phyloP scores from a whole-genome alignment of 108 stramenopile species.

The Chaetoceros muelleri region DNA sequence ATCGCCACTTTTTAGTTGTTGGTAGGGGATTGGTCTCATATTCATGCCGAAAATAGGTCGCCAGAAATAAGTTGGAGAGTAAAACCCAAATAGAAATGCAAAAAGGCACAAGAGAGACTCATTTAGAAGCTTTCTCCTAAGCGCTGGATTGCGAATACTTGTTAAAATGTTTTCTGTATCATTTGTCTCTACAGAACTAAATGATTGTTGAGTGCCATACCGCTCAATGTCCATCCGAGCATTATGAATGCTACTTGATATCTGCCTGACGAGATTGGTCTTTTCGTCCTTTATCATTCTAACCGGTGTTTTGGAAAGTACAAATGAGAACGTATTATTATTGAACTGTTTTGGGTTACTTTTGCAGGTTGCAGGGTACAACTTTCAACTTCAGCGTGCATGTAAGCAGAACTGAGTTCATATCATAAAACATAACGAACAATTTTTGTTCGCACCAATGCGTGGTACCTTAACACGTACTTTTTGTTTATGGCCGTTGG shows the following conservation, averaged over 20 bases:
- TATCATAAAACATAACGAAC: no score
- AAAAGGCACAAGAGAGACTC: neutral
- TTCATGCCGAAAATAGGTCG: neutral
- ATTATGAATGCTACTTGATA: neutral
- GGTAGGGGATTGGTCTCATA: constrained; percentile 1
- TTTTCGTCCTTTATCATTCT: neutral
- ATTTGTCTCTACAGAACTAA: neutral
- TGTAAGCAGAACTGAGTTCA: no score
- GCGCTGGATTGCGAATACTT: neutral
- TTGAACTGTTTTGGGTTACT: no score
- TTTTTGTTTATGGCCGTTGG: no score
- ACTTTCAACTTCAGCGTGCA: no score
- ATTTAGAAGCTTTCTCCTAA: neutral
- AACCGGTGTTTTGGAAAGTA: no score
- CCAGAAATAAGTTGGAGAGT: neutral
- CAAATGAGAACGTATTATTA: no score
- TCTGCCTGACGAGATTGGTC: neutral
- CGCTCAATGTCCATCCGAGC: neutral
- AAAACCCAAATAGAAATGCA: neutral
- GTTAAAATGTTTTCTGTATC: neutral
- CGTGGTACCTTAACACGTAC: no score
- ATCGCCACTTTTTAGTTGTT: constrained; percentile 6
- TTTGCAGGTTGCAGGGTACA: no score
- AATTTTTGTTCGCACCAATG: no score
- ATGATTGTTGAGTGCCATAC: neutral